These are phyloP conservation scores for Cercophora newfieldiana DNA, from an alignment of 495 filamentous ascomycete species.

Conservation along the genomic window DNA sequence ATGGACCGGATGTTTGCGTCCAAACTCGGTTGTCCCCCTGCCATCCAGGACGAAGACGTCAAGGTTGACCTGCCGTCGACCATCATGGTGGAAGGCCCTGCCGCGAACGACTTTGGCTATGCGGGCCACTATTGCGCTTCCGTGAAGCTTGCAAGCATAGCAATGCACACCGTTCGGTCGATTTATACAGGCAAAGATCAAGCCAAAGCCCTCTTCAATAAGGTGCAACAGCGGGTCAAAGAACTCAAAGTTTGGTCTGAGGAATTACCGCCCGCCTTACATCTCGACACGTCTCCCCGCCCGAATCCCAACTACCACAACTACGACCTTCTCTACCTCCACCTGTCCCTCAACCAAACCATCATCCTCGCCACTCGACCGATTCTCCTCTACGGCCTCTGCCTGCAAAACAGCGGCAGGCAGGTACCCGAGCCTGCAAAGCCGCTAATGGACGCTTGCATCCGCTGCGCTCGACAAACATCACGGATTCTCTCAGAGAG, in stretches of 20 bases:
- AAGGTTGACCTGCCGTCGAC: conserved; percentile 6
- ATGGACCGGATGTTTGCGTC: conserved; percentile 3
- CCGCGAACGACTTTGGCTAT: neutral
- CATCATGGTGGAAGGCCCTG: neutral
- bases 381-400: conserved; percentile 8
- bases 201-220: neutral
- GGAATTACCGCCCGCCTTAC: conserved; percentile 1
- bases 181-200: conserved; percentile 12
- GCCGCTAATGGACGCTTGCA: conserved; percentile 9
- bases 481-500: conserved; percentile 5
- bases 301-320: conserved; percentile 4
- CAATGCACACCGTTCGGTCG: conserved; percentile 10
- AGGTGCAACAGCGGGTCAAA: conserved; percentile 13
- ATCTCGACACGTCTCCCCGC: neutral
- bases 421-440: neutral
- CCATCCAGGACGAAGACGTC: conserved; percentile 9
- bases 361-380: conserved; percentile 11
- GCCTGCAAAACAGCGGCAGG: neutral
- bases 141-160: conserved; percentile 4
- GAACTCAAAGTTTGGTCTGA: conserved; percentile 13
- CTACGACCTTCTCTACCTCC: conserved; percentile 8
- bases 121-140: neutral
- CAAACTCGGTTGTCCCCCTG: neutral
- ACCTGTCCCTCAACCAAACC: conserved; percentile 9
- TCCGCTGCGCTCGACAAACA: conserved; percentile 6